Evolutionary conservation across 2,329 filamentous ascomycete species (phyloP), one percentile per base, ranked within the genome.

Genomic region (Madurella mycetomatis): DNA sequence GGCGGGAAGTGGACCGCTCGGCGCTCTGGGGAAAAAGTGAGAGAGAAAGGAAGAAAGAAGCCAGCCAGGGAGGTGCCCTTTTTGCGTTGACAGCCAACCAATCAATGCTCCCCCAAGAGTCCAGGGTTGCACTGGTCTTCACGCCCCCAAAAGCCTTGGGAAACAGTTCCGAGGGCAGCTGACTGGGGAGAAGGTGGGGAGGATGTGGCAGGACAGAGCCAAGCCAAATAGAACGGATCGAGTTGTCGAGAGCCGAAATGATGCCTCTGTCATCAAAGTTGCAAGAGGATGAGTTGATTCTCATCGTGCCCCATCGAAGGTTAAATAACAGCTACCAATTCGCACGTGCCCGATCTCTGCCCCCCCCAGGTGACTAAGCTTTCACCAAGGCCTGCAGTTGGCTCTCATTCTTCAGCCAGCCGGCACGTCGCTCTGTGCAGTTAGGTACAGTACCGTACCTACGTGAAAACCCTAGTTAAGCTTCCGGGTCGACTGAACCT

Each of bases 41-140:
- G 53, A 60, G 59, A 52, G 45, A 54, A 50, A 56, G 55, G 57
- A 60, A 61, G 57, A 53, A 53, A 44, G 46, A 25, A 42, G 49
- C 47, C 51, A 49, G 51, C 55, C 57, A 55, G 49, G 46, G 47
- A 56, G 56, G 51, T 55, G 54, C 54, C 56, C 58, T 61, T 59
- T 57, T 57, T 49, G 54, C 41, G 41, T 44, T 34, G 56, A 49
- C 19, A 49, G 48, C n/a, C 15, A 52, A 49, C 61, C 61, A 63
- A 63, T 62, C 58, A 60, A 15, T 19, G 46, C 25, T 5, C 5
- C 44, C 46, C 49, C 34, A 17, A 53, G 40, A 50, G 49, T 43
- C 41, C 54, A 60, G 53, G 55, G 56, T 57, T 17, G 46, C 54
- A 54, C 48, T 43, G 48, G 47, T 47, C 54, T 46, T 51, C 3